These are phyloP conservation scores for Xanthoconium separans DNA, from an alignment of 1,284 basidiomycete species.

Conservation along the genomic window DNA sequence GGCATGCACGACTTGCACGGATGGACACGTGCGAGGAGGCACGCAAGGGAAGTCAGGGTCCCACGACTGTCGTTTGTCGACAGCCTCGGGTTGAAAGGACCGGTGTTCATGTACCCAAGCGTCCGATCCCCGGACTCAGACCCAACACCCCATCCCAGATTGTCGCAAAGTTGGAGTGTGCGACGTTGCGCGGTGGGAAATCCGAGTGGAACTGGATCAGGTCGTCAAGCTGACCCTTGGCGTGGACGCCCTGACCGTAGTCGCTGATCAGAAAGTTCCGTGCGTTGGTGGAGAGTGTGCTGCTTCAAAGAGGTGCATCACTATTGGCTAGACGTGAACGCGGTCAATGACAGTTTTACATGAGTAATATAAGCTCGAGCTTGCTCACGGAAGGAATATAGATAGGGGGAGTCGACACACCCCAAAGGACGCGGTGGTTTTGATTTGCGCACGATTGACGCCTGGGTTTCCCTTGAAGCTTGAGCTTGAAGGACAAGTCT, in stretches of 20 bases:
- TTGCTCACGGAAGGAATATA: slow-evolving; percentile 24
- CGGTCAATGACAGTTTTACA: not conserved
- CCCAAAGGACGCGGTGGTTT: slow-evolving; percentile 48
- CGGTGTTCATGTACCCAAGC: slow-evolving; percentile 47
- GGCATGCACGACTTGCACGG: no score
- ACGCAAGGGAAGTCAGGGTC: no score
- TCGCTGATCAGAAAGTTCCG: slow-evolving; percentile 46
- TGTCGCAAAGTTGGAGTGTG: slow-evolving; percentile 42
- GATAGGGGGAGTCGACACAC: slow-evolving; percentile 26
- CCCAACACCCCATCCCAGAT: slow-evolving; percentile 48
- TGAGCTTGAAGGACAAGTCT: slow-evolving; percentile 40
- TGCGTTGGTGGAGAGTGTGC: no score
- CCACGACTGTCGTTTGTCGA: slow-evolving; percentile 36
- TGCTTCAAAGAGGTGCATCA: slow-evolving; percentile 34
- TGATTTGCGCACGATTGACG: slow-evolving; percentile 33
- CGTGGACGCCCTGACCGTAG: slow-evolving; percentile 43
- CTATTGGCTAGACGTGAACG: slow-evolving; percentile 23
- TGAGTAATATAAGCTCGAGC: no score
- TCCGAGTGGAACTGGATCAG: slow-evolving; percentile 30
- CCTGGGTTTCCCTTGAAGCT: slow-evolving; percentile 38
- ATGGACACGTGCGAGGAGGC: no score
- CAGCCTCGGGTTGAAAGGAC: slow-evolving; percentile 34
- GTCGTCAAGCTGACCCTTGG: slow-evolving; percentile 40
- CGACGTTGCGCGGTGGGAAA: slow-evolving; percentile 16
- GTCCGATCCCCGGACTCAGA: slow-evolving; percentile 40